These are phyloP conservation scores for Fusarium verticillioides DNA, from an alignment of 2,329 filamentous ascomycete species.

Conservation along the genomic window DNA sequence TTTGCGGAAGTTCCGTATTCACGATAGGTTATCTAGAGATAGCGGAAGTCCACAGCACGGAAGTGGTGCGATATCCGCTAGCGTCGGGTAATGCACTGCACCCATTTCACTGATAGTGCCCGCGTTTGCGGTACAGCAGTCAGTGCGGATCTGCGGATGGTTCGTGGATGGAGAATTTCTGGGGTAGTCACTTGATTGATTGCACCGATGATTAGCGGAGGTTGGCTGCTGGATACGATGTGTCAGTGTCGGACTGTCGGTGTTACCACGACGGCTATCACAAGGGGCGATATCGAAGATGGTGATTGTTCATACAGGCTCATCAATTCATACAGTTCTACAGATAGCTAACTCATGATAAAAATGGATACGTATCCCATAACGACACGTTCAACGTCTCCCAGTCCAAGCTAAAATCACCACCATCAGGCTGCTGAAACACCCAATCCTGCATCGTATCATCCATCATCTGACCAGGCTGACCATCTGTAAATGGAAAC, in stretches of 20 bases:
- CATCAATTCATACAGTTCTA: background rate
- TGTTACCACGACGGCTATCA: background rate
- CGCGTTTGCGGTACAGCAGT: background rate
- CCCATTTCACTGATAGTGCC: background rate
- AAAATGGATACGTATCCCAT: constrained; percentile 43
- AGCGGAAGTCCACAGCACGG: constrained; percentile 10
- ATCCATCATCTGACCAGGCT: background rate
- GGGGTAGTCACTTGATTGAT: background rate
- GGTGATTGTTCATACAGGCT: background rate
- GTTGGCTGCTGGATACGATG: background rate
- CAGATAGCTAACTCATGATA: constrained; percentile 10
- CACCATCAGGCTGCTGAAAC: constrained; percentile 26
- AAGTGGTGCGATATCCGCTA: constrained; percentile 26
- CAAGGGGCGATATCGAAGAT: background rate
- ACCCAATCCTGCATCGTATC: constrained; percentile 23
- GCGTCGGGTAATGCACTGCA: constrained; percentile 35
- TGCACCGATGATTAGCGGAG: background rate
- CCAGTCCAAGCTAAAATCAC: constrained; percentile 41
- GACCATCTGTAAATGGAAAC: background rate
- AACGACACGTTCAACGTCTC: constrained; percentile 40
- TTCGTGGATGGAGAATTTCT: background rate
- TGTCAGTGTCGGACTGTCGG: background rate
- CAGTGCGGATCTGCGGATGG: background rate
- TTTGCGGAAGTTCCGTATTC: constrained; percentile 16
- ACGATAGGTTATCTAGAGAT: constrained; percentile 14